phyloP scores from a whole-genome alignment of 2,329 filamentous ascomycete species.

The Sclerotinia borealis region DNA sequence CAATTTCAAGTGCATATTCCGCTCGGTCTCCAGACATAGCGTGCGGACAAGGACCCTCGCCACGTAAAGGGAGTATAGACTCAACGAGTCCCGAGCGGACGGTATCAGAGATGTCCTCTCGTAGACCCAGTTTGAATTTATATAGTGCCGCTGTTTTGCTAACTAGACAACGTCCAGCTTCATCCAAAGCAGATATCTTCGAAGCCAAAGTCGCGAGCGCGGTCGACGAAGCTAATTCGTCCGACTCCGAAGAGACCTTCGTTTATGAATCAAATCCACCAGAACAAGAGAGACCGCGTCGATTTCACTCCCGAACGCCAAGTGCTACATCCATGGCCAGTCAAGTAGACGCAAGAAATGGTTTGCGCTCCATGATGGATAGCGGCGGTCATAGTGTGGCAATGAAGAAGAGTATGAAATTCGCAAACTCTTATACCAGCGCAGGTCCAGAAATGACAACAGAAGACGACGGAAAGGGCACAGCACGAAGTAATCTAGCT shows the following conservation, averaged over 20 bases:
- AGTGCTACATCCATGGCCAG: conserved; percentile 82
- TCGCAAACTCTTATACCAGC: conserved; percentile 68
- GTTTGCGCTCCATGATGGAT: conserved; percentile 57
- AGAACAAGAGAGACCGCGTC: conserved; percentile 54
- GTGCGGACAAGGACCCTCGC: conserved; percentile 28
- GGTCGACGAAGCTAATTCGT: conserved; percentile 92
- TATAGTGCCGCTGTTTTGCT: conserved; percentile 40
- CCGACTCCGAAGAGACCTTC: conserved; percentile 96
- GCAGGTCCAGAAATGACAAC: conserved; percentile 44
- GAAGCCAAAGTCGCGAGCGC: conserved; percentile 95
- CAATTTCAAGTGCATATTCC: conserved; percentile 18
- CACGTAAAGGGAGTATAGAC: conserved; percentile 20
- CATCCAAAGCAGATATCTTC: conserved; percentile 96
- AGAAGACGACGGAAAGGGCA: conserved; percentile 61
- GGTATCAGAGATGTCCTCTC: conserved; percentile 31
- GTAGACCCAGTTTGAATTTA: conserved; percentile 35
- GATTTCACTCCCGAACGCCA: conserved; percentile 85
- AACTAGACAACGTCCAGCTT: conserved; percentile 52
- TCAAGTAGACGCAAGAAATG: conserved; percentile 51
- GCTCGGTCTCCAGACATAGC: conserved; percentile 18
- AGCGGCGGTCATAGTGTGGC: conserved; percentile 52
- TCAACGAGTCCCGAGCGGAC: conserved; percentile 24
- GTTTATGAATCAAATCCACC: conserved; percentile 98
- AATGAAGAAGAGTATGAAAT: conserved; percentile 93
- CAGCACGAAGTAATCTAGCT: conserved; percentile 51